A percentile compares a stretch with the other conserved stretches of the same genome.
These are phyloP conservation scores for Leucocoprinus leucothites DNA, from an alignment of 768 basidiomycete genomes.

Conservation along the genomic window DNA sequence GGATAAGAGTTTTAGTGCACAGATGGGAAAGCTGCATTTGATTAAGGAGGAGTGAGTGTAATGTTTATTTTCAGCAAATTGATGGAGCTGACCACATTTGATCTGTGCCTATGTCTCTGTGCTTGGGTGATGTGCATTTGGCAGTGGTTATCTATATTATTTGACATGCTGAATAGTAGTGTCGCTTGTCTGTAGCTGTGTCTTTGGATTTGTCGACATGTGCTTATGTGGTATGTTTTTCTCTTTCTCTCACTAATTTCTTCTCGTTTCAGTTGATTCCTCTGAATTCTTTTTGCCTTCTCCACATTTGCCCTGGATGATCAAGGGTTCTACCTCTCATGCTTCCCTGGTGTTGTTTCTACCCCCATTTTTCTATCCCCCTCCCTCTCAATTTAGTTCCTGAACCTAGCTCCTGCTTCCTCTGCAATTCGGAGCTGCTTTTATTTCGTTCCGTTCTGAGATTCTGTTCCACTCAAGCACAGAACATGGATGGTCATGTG, in stretches of 20 bases:
- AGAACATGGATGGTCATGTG: too few species aligned
- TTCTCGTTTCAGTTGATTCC: background rate
- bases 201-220: conserved; percentile 68
- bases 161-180: conserved; percentile 78
- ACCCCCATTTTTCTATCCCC: too few species aligned
- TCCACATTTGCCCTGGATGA: background rate
- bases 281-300: background rate
- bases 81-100: conserved; percentile 4
- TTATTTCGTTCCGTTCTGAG: too few species aligned
- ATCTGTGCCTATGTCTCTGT: too few species aligned
- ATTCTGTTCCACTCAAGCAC: too few species aligned
- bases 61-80: conserved; percentile 3
- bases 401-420: too few species aligned
- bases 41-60: conserved; percentile 86
- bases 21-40: conserved; percentile 95
- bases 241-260: background rate
- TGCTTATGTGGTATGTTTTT: conserved; percentile 66
- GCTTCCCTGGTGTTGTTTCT: too few species aligned
- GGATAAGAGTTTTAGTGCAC: conserved; percentile 88
- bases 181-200: conserved; percentile 56
- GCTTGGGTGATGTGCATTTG: too few species aligned
- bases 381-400: too few species aligned
- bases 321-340: too few species aligned
- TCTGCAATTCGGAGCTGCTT: too few species aligned
- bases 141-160: conserved; percentile 68